Evolutionary conservation across 2,329 filamentous ascomycete species (phyloP).

Genomic region (Pseudogymnoascus sp.): DNA sequence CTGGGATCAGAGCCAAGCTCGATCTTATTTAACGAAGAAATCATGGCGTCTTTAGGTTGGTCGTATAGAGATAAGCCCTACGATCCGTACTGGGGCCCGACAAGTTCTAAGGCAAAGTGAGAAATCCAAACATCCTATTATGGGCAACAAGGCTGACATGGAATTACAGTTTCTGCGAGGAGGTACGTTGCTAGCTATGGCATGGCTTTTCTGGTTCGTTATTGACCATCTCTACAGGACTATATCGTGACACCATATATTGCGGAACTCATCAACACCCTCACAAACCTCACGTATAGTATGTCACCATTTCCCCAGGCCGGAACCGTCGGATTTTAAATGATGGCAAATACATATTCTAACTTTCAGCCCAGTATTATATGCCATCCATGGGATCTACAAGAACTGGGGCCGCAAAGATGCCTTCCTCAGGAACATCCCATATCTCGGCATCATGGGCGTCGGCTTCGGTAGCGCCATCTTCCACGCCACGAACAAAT

Average conservation of each 20-base stretch:
- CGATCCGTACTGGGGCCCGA: conserved; percentile 21
- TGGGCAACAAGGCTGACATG: conserved; percentile 5
- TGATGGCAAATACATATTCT: neutral
- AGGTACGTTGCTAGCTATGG: conserved; percentile 22
- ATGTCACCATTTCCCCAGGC: conserved; percentile 11
- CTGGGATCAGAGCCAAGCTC: neutral
- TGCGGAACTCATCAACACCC: conserved; percentile 45
- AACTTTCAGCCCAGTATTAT: conserved; percentile 14
- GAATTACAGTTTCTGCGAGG: conserved; percentile 25
- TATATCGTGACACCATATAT: conserved; percentile 44
- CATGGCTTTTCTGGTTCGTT: neutral
- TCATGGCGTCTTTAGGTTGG: conserved; percentile 10
- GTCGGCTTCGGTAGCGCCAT: conserved; percentile 35
- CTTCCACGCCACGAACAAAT: conserved; percentile 38
- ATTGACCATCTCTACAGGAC: conserved; percentile 32
- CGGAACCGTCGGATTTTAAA: neutral
- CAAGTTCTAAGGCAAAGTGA: conserved; percentile 23
- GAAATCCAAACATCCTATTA: neutral
- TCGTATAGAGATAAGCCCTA: conserved; percentile 21
- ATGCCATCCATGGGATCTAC: conserved; percentile 25
- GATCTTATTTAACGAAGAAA: neutral
- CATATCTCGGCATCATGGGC: conserved; percentile 35
- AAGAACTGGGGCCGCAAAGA: conserved; percentile 22
- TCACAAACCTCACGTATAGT: conserved; percentile 44
- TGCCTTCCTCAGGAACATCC: conserved; percentile 26